These are phyloP conservation scores for Infundibulicybe gibba DNA, from an alignment of 768 basidiomycete species.

Conservation along the genomic window DNA sequence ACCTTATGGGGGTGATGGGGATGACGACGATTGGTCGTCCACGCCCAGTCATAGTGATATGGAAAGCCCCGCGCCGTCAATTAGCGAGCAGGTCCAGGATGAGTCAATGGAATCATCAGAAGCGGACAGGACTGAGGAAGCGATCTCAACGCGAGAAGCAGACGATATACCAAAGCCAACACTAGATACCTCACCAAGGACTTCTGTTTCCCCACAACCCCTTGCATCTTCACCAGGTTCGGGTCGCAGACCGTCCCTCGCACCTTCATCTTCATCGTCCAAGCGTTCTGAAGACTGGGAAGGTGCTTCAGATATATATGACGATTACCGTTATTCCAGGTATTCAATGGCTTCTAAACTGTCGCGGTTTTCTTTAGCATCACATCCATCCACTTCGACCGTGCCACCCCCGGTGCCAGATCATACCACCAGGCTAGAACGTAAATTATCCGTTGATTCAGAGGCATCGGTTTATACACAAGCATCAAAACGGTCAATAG, in stretches of 20 bases:
- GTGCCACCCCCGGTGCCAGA: not conserved
- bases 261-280: constrained; percentile 19
- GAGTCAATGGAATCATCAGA: not conserved
- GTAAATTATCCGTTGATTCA: constrained; percentile 24
- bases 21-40: constrained; percentile 21
- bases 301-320: constrained; percentile 70
- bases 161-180: not conserved
- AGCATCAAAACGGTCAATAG: constrained; percentile 18
- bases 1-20: constrained; percentile 33
- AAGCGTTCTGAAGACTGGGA: constrained; percentile 53
- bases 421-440: not conserved
- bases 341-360: constrained; percentile 45
- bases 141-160: too few relatives aligned
- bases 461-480: constrained; percentile 32
- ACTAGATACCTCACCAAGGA: constrained; percentile 1
- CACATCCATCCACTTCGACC: constrained; percentile 1
- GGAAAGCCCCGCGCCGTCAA: constrained; percentile 2
- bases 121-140: too few relatives aligned
- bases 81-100: not conserved
- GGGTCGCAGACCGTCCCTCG: constrained; percentile 23
- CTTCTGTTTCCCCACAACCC: constrained; percentile 3
- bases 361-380: constrained; percentile 21
- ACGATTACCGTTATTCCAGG: constrained; percentile 73
- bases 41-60: not conserved
- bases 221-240: constrained; percentile 5